Evolutionary conservation across 345 rosid genomes (phyloP), one percentile per base, ranked within the genome.

Genomic region (Gossypium stocksii): DNA sequence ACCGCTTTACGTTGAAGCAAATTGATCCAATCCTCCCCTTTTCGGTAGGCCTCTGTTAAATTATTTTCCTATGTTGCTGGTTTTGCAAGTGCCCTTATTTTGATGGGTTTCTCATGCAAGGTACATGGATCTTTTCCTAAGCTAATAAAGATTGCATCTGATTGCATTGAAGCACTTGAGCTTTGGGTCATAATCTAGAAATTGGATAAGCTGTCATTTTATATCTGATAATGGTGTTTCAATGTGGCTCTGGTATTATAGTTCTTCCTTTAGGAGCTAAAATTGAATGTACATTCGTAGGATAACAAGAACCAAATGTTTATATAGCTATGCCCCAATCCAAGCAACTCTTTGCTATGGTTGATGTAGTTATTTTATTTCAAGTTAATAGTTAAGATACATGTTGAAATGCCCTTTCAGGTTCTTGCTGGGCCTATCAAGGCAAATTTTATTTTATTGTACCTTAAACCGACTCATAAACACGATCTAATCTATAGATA

Each of bases 1-100:
- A 78, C 67, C 86, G 22, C 64, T 79, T 66, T 76, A 76, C 14
- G 38, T 67, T 2, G 80, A 86, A 78, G 78, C 79, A 59, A 82
- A 29, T 41, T 79, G 75, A 74, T 16, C 44, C 49, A 16, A 54
- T 34, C 44, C 63, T 58, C 15, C 2, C 63, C 63, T 59, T 7
- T 56, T 67, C 38, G 80, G 88, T 85, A 76, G 71, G 85, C 57
- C 45, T 67, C 53, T 22, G 44, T 70, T 29, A 59, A 49, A 59
- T 76, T 34, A 9, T 20, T 46, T 57, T n/a, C 25, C 11, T 27
- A 9, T 46, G 46, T 34, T 77, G 69, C 74, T 29, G n/a, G 34
- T 12, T 52, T 46, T 46, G 63, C 53, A 16, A 53, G 63, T 43
- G 14, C 17, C 46, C 70, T 43, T 49, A 74, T 49, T 16, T 51